phyloP scores from a whole-genome alignment of 192 early-diverging fungal genomes.

The Coemansia sp. region DNA sequence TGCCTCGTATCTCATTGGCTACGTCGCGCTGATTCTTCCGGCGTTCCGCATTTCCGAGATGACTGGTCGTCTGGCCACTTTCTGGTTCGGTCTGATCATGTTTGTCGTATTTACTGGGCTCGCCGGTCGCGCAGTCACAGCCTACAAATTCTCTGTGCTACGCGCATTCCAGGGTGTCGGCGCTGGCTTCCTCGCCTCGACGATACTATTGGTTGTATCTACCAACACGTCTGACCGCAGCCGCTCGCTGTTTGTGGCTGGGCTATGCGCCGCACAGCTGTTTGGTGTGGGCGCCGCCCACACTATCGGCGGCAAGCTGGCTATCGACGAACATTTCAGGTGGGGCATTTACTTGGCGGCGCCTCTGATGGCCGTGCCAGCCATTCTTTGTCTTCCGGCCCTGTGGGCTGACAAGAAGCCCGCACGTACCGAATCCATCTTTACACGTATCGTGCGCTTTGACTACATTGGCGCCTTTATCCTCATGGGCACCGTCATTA shows the following conservation, averaged over 20 bases:
- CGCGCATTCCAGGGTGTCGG: slow-evolving; percentile 44
- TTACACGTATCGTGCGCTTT: slow-evolving; percentile 17
- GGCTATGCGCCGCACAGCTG: slow-evolving; percentile 36
- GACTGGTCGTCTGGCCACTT: slow-evolving; percentile 20
- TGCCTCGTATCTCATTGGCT: slow-evolving; percentile 47
- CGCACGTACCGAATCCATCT: slow-evolving; percentile 14
- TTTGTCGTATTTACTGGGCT: slow-evolving; percentile 41
- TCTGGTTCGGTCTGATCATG: slow-evolving; percentile 31
- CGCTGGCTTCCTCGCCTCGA: slow-evolving; percentile 34
- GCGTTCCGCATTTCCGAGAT: slow-evolving; percentile 29
- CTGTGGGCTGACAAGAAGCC: slow-evolving; percentile 17
- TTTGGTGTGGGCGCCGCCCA: slow-evolving; percentile 43
- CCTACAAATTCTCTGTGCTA: slow-evolving; percentile 33
- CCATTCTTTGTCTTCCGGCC: slow-evolving; percentile 40
- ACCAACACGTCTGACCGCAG: slow-evolving; percentile 27
- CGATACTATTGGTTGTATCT: slow-evolving; percentile 10
- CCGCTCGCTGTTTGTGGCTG: slow-evolving; percentile 28
- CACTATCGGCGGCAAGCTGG: slow-evolving; percentile 38
- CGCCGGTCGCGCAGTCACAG: slow-evolving; percentile 11
- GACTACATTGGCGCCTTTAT: slow-evolving; percentile 33
- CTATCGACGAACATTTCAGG: slow-evolving; percentile 30
- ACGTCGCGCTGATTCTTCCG: slow-evolving; percentile 34
- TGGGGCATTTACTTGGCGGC: slow-evolving; percentile 42
- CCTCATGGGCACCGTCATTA: slow-evolving; percentile 35
- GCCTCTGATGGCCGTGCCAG: slow-evolving; percentile 30